A percentile compares a stretch with the other conserved stretches of the same genome.
Evolutionary conservation across 2,329 filamentous ascomycete species (phyloP).

Genomic region (Colletotrichum sublineola): DNA sequence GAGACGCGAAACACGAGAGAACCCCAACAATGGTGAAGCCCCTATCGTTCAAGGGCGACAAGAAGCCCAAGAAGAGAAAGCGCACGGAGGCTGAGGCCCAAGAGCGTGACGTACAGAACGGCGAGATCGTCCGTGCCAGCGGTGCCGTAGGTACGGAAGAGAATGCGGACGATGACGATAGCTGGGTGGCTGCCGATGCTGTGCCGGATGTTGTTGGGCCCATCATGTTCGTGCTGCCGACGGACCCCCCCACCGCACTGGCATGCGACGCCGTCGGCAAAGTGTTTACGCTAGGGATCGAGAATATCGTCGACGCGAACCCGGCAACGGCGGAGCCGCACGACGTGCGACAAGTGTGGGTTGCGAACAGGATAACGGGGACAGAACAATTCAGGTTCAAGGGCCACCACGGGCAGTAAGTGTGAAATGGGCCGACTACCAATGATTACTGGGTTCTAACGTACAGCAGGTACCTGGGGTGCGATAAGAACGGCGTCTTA

Average conservation of each 20-base stretch:
- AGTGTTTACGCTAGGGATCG: constrained; percentile 84
- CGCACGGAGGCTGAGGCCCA: constrained; percentile 67
- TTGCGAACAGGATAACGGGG: constrained; percentile 85
- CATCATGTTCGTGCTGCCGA: constrained; percentile 84
- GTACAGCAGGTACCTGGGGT: constrained; percentile 78
- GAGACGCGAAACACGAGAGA: neutral
- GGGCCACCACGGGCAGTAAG: constrained; percentile 86
- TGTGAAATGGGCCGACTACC: constrained; percentile 14
- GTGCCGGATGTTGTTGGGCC: constrained; percentile 84
- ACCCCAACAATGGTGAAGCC: constrained; percentile 81
- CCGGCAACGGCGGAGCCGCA: constrained; percentile 91
- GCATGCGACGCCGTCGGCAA: constrained; percentile 89
- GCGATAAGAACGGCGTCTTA: constrained; percentile 85
- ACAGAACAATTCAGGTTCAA: constrained; percentile 89
- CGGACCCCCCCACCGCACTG: constrained; percentile 78
- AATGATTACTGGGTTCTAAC: neutral
- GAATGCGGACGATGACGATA: constrained; percentile 76
- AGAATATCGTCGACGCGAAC: constrained; percentile 90
- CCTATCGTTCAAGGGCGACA: constrained; percentile 96
- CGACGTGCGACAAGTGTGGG: constrained; percentile 95
- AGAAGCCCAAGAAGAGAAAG: constrained; percentile 93
- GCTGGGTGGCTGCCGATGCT: constrained; percentile 89
- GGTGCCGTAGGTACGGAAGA: constrained; percentile 46
- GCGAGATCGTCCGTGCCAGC: constrained; percentile 49
- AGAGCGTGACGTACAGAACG: constrained; percentile 23